A percentile compares a stretch with the other conserved stretches of the same genome.
Conservation (phyloP, 108 stramenopile species). For the Tribonema minus region DNA sequence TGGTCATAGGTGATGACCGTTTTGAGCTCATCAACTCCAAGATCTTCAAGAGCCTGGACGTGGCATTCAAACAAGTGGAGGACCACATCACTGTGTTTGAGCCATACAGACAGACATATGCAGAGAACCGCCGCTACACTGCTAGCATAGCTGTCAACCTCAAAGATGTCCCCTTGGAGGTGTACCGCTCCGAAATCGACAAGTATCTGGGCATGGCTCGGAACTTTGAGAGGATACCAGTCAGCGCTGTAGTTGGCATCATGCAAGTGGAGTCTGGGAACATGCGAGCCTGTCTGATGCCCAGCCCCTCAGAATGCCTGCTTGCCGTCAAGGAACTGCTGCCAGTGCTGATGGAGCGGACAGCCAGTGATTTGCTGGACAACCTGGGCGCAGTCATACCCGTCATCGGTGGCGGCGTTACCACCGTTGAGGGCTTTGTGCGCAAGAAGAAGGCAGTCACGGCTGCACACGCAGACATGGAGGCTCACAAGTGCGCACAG, state of each 20-base stretch:
- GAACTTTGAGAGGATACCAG: conserved; percentile 53
- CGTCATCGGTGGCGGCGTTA: conserved; percentile 39
- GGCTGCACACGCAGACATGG: conserved; percentile 35
- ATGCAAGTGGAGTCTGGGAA: conserved; percentile 54
- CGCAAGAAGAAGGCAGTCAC: conserved; percentile 53
- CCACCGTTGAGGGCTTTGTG: conserved; percentile 57
- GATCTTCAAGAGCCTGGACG: conserved; percentile 31
- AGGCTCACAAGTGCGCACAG: too few relatives aligned
- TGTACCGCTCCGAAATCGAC: conserved; percentile 40
- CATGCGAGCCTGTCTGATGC: conserved; percentile 54
- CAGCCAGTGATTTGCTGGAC: conserved; percentile 47
- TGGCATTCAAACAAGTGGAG: conserved; percentile 25
- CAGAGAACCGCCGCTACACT: conserved; percentile 36
- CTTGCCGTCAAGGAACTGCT: conserved; percentile 48
- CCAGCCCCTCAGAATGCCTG: conserved; percentile 55
- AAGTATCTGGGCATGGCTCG: conserved; percentile 49
- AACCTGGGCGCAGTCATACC: conserved; percentile 42
- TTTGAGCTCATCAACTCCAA: conserved; percentile 8
- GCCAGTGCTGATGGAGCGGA: conserved; percentile 53
- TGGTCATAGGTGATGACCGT: conserved; percentile 29
- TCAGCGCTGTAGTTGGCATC: conserved; percentile 56
- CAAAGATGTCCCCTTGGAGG: conserved; percentile 32
- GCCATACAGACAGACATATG: conserved; percentile 51
- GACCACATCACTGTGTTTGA: conserved; percentile 50
- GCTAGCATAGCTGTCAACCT: conserved; percentile 5